Conservation (phyloP, 1,284 basidiomycete genomes). For the Coniferiporia weirii region DNA sequence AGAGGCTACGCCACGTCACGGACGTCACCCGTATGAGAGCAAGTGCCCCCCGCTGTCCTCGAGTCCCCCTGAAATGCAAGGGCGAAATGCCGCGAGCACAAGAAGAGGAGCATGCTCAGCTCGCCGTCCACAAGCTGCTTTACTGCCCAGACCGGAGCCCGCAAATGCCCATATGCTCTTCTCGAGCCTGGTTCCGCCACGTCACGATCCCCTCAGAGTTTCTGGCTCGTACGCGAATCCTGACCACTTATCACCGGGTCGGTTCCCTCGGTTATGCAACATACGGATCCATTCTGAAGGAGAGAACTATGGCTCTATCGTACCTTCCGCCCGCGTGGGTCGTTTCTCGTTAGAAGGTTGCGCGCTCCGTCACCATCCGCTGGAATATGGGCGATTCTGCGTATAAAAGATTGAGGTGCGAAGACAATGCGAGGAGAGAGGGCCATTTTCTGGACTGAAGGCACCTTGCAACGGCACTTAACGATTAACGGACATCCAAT, state of each 20-base stretch:
- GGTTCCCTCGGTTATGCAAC: neutral
- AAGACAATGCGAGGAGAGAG: neutral
- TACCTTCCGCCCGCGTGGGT: neutral
- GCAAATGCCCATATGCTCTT: neutral
- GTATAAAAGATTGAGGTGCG: neutral
- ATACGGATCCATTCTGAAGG: neutral
- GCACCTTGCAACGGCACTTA: neutral
- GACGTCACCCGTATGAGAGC: neutral
- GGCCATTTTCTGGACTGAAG: neutral
- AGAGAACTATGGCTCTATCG: neutral
- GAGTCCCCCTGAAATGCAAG: neutral
- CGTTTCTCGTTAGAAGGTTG: neutral
- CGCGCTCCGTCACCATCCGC: neutral
- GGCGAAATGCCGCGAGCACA: neutral
- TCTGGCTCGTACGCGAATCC: neutral
- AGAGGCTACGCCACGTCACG: neutral
- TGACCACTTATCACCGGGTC: neutral
- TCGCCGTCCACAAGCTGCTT: neutral
- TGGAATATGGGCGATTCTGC: neutral
- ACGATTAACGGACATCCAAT: neutral
- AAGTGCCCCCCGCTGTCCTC: too few species aligned
- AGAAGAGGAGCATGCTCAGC: neutral
- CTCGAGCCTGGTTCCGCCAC: neutral
- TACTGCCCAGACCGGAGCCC: neutral
- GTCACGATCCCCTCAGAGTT: neutral